A percentile compares a stretch with the other conserved stretches of the same genome.
Evolutionary conservation across 192 early-diverging fungal genomes (phyloP).

Genomic region (Coemansia sp.): DNA sequence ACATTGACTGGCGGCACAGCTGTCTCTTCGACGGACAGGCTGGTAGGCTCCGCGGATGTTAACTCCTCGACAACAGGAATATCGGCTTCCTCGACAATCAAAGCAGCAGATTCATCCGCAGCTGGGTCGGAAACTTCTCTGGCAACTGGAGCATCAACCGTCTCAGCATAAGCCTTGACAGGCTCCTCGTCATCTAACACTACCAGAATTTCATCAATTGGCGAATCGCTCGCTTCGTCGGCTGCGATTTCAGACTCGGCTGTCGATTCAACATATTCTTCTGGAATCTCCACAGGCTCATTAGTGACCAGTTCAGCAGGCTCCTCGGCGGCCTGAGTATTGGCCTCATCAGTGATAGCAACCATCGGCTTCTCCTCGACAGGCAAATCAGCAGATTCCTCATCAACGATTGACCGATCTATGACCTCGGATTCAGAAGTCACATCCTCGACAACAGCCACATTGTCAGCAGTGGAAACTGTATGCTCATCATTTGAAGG

Average conservation of each 20-base stretch:
- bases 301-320: neutral
- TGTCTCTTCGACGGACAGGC: neutral
- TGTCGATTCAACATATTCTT: no score
- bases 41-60: neutral
- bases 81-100: neutral
- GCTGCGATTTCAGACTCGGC: no score
- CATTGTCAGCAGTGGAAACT: neutral
- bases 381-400: neutral
- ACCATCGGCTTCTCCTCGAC: neutral
- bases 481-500: neutral
- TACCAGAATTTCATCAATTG: no score
- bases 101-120: neutral
- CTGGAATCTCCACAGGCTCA: conserved; percentile 9
- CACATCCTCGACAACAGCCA: neutral
- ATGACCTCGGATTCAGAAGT: neutral
- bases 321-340: no score
- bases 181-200: no score
- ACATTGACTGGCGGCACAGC: neutral
- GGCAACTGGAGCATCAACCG: neutral
- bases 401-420: neutral
- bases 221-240: no score
- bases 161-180: neutral
- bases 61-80: neutral
- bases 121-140: neutral
- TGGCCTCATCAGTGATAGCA: neutral